phyloP scores from a whole-genome alignment of 306 rosid species.

The Morella rubra region DNA sequence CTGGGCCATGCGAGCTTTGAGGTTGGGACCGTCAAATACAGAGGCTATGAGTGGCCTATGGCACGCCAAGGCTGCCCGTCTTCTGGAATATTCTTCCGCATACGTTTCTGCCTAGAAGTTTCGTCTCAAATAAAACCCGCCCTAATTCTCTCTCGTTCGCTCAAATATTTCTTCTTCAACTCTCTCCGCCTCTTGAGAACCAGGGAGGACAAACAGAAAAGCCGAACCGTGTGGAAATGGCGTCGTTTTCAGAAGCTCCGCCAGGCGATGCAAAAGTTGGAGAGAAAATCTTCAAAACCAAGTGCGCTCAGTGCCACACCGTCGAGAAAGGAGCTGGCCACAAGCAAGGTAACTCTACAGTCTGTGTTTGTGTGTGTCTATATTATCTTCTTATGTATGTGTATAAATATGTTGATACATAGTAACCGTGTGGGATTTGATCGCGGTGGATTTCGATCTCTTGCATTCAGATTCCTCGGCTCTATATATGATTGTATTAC shows the following conservation, averaged over 20 bases:
- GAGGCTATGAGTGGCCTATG: background rate
- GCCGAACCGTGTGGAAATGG: constrained; percentile 37
- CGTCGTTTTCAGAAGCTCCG: constrained; percentile 76
- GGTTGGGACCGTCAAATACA: too few species aligned
- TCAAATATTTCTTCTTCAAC: background rate
- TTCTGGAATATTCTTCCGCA: constrained; percentile 18
- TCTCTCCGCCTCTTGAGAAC: background rate
- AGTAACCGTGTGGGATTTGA: background rate
- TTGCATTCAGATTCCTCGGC: background rate
- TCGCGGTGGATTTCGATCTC: constrained; percentile 21
- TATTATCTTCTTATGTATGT: too few species aligned
- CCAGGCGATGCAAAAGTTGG: constrained; percentile 64
- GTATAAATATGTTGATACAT: background rate
- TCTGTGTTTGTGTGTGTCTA: background rate
- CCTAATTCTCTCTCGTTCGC: background rate
- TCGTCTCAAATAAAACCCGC: background rate
- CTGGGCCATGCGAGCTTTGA: too few species aligned
- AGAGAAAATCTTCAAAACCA: constrained; percentile 75
- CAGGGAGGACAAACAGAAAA: background rate
- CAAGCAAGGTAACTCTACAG: constrained; percentile 62
- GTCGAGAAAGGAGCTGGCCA: constrained; percentile 86
- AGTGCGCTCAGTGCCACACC: constrained; percentile 97
- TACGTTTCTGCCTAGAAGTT: background rate
- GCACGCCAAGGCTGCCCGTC: constrained; percentile 1
- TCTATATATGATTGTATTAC: background rate